phyloP scores from a whole-genome alignment of 768 basidiomycete species.

The Boletus sp. region DNA sequence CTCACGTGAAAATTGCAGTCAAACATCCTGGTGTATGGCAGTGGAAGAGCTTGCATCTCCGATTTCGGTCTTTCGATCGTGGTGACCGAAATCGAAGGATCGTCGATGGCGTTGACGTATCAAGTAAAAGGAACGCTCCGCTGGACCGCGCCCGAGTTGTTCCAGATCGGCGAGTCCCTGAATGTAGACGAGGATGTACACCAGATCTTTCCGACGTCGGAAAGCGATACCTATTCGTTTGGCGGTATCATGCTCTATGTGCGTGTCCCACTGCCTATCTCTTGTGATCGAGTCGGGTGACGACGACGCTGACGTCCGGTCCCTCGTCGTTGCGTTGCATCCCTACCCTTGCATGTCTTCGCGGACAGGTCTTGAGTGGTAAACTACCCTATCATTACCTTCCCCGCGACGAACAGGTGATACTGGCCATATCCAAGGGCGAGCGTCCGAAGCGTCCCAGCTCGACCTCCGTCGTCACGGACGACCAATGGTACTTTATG shows the following conservation, averaged over 20 bases:
- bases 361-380: slow-evolving; percentile 20
- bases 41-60: slow-evolving; percentile 40
- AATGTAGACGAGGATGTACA: background rate
- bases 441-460: slow-evolving; percentile 13
- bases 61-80: slow-evolving; percentile 49
- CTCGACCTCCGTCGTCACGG: slow-evolving; percentile 1
- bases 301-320: background rate
- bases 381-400: slow-evolving; percentile 23
- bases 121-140: slow-evolving; percentile 39
- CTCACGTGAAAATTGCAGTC: slow-evolving; percentile 23
- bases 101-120: slow-evolving; percentile 32
- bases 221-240: slow-evolving; percentile 39
- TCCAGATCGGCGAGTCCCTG: slow-evolving; percentile 6
- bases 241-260: slow-evolving; percentile 25
- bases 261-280: background rate
- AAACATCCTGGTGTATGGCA: slow-evolving; percentile 43
- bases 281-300: background rate
- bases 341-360: background rate
- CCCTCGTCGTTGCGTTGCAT: background rate
- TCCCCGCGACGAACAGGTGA: slow-evolving; percentile 15
- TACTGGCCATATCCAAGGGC: slow-evolving; percentile 15
- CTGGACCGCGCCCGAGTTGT: slow-evolving; percentile 46
- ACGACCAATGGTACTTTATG: slow-evolving; percentile 26
- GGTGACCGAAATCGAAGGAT: slow-evolving; percentile 32
- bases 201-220: slow-evolving; percentile 14